Evolutionary conservation across 306 rosid genomes (phyloP).

Genomic region (Leucaena leucocephala): DNA sequence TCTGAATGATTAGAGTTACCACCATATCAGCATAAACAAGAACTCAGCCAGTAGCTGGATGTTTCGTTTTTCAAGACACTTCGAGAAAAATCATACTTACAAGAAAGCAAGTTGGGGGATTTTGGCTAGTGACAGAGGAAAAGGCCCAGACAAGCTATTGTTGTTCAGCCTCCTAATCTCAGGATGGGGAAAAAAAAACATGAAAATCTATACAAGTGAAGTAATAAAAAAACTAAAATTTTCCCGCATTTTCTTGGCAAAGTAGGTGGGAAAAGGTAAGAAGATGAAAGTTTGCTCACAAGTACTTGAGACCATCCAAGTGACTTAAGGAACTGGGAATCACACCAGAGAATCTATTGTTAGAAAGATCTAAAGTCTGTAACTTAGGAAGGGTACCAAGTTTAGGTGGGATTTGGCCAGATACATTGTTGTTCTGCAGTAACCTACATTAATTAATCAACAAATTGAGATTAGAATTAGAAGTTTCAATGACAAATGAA

Average conservation of each 20-base stretch:
- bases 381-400: constrained; percentile 72
- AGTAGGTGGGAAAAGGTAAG: constrained; percentile 27
- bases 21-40: constrained; percentile 31
- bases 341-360: constrained; percentile 66
- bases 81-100: constrained; percentile 67
- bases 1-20: constrained; percentile 55
- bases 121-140: constrained; percentile 74
- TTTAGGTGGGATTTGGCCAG: constrained; percentile 76
- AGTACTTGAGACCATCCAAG: constrained; percentile 65
- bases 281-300: constrained; percentile 58
- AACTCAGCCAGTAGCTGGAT: neutral
- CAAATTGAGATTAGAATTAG: neutral
- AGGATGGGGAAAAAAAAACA: constrained; percentile 43
- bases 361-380: constrained; percentile 90
- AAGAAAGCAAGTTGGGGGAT: constrained; percentile 89
- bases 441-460: constrained; percentile 49
- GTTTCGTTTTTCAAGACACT: constrained; percentile 39
- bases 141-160: constrained; percentile 85
- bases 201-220: neutral
- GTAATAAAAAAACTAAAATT: neutral
- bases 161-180: constrained; percentile 89
- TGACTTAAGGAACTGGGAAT: constrained; percentile 70
- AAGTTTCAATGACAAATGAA: constrained; percentile 25
- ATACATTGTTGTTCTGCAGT: constrained; percentile 88
- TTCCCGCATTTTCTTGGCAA: constrained; percentile 40